A percentile compares a stretch with the other conserved stretches of the same genome.
phyloP scores from a whole-genome alignment of 2,329 filamentous ascomycete species.

The Neonectria hederae region DNA sequence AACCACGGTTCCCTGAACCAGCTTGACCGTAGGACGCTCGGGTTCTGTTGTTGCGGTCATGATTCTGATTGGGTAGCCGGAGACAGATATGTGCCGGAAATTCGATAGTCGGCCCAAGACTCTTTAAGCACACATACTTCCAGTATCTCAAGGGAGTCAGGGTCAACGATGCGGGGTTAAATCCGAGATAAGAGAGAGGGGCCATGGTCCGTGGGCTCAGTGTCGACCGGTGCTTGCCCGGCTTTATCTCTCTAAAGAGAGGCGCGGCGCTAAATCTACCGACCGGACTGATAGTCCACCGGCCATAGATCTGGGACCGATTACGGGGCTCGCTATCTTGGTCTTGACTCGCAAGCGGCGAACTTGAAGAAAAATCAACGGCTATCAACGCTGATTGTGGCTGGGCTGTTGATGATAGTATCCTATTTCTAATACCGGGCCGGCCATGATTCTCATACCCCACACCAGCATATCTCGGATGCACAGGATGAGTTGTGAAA shows the following conservation, averaged over 20 bases:
- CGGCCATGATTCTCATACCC: not conserved
- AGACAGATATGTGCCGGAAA: not conserved
- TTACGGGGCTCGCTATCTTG: not conserved
- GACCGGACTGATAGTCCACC: not conserved
- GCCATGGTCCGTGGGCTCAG: not conserved
- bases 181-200: not conserved
- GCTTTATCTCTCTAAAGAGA: not conserved
- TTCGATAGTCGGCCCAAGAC: not conserved
- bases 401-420: not conserved
- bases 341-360: not conserved
- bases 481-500: not conserved
- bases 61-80: not conserved
- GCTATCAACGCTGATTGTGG: not conserved
- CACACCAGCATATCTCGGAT: not conserved
- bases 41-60: slow-evolving; percentile 19
- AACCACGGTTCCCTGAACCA: slow-evolving; percentile 36
- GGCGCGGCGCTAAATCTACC: not conserved
- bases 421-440: not conserved
- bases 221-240: not conserved
- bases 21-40: slow-evolving; percentile 23
- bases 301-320: not conserved
- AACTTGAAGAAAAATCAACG: not conserved
- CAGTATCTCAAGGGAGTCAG: not conserved
- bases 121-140: not conserved
- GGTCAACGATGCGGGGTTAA: not conserved